Evolutionary conservation across 306 rosid species (phyloP), one percentile per base, ranked within the genome.

Genomic region (Cercis canadensis): DNA sequence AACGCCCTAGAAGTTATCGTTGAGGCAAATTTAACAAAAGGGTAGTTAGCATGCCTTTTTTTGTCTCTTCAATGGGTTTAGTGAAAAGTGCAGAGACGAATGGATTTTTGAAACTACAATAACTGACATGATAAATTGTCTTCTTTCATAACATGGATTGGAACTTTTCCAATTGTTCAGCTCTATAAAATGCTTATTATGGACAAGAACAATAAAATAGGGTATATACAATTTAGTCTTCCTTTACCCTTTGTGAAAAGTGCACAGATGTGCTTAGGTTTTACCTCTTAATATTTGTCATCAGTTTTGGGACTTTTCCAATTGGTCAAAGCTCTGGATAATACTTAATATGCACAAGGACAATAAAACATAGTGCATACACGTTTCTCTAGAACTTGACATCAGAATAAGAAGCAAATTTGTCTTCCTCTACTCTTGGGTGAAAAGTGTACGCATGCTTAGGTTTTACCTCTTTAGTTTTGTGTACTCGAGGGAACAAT

Each of bases 1-100:
- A 69, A 55, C 50, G 2, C 21, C 78, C 78, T 82, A 29, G 86
- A 46, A 70, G 16, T 12, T 81, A 82, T 78, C 86, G 83, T 37
- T 46, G 1, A 8, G 17, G 8, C 52, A 36, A 55, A 73, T 9
- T 49, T 32, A 73, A 80, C 84, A 80, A 68, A 24, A 52, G 17
- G 4, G 8, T 54, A 24, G 29, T 24, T 24, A 3, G 29, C 29
- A 24, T 24, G 2, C 29, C n/a, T n/a, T n/a, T 24, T 24, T 24
- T 24, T 24, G 29, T 24, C 29, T 24, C 29, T 24, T 1, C 29
- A 24, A 24, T 24, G 29, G 29, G 29, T 3, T 24, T 1, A 24
- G 29, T 24, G 29, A 24, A 24, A n/a, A n/a, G n/a, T n/a, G n/a
- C n/a, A n/a, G n/a, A n/a, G n/a, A n/a, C n/a, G n/a, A n/a, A n/a